Percentiles rank a stretch among this genome's conserved stretches.
Conservation (phyloP, 805 yeast genomes). For the Saccharomycopsis vini region DNA sequence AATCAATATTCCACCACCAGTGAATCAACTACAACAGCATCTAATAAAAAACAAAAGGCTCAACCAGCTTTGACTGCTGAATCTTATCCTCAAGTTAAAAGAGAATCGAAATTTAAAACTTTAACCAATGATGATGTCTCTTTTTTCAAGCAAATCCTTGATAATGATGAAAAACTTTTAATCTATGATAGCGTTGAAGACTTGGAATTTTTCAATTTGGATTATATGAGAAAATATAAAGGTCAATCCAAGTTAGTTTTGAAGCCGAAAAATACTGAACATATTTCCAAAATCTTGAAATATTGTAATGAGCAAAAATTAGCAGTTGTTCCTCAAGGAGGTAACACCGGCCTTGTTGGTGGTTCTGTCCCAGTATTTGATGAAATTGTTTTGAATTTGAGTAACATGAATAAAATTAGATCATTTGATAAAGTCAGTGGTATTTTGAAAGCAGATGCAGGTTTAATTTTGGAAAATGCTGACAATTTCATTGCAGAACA, state of each 20-base stretch:
- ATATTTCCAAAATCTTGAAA: slow-evolving; percentile 65
- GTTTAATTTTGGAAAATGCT: slow-evolving; percentile 79
- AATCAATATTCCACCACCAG: no score
- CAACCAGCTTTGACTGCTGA: slow-evolving; percentile 74
- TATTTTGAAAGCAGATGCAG: slow-evolving; percentile 82
- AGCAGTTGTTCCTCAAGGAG: slow-evolving; percentile 95
- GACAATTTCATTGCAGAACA: slow-evolving; percentile 67
- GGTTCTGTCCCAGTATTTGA: slow-evolving; percentile 91
- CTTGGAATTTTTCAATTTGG: slow-evolving; percentile 68
- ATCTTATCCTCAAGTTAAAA: slow-evolving; percentile 49
- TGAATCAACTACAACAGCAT: no score
- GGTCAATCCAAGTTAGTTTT: slow-evolving; percentile 80
- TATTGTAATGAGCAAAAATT: slow-evolving; percentile 70
- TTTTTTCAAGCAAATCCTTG: slow-evolving; percentile 52
- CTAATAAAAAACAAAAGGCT: no score
- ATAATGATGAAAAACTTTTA: slow-evolving; percentile 32
- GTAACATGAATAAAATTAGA: slow-evolving; percentile 67
- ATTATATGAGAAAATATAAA: slow-evolving; percentile 87
- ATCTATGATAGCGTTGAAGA: slow-evolving; percentile 63
- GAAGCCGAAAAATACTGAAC: slow-evolving; percentile 74
- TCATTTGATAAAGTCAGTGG: slow-evolving; percentile 79
- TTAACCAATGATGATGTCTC: slow-evolving; percentile 49
- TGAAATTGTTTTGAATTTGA: slow-evolving; percentile 68
- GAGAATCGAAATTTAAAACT: slow-evolving; percentile 42
- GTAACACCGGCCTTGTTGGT: slow-evolving; percentile 93